Evolutionary conservation across 306 rosid genomes (phyloP).

Genomic region (Vigna mungo): DNA sequence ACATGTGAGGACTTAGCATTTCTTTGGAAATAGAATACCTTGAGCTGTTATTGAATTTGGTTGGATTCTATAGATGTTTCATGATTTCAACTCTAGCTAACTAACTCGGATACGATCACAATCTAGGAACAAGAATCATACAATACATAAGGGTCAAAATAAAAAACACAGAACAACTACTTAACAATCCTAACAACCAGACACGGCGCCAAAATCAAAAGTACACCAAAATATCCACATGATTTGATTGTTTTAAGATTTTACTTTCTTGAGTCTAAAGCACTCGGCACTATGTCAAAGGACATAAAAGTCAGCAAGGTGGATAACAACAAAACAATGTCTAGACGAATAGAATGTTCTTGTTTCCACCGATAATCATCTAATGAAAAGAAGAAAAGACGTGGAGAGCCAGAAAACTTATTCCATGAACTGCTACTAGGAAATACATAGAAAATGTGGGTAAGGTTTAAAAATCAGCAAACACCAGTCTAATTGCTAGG

Average conservation of each 20-base stretch:
- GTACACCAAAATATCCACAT: background rate
- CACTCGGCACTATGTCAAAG: background rate
- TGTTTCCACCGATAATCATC: background rate
- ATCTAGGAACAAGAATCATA: conserved; percentile 23
- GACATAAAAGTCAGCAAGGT: background rate
- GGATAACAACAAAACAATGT: background rate
- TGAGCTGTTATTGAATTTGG: background rate
- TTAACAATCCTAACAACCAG: conserved; percentile 10
- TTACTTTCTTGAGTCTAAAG: background rate
- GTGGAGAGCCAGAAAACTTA: background rate
- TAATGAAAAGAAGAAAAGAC: background rate
- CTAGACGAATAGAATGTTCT: background rate
- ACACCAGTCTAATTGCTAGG: background rate
- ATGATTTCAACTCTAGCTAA: conserved; percentile 9
- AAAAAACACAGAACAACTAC: background rate
- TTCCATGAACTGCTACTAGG: background rate
- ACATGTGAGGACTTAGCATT: conserved; percentile 11
- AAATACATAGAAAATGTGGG: background rate
- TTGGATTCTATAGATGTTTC: conserved; percentile 17
- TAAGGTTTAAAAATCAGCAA: background rate
- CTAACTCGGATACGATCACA: background rate
- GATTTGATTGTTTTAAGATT: background rate
- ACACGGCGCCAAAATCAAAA: background rate
- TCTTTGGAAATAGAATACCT: conserved; percentile 7
- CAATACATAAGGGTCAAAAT: conserved; percentile 5